Percentiles rank a stretch among this genome's conserved stretches.
Conservation (phyloP, 257 asterid species). For the Solanum lignicaule region DNA sequence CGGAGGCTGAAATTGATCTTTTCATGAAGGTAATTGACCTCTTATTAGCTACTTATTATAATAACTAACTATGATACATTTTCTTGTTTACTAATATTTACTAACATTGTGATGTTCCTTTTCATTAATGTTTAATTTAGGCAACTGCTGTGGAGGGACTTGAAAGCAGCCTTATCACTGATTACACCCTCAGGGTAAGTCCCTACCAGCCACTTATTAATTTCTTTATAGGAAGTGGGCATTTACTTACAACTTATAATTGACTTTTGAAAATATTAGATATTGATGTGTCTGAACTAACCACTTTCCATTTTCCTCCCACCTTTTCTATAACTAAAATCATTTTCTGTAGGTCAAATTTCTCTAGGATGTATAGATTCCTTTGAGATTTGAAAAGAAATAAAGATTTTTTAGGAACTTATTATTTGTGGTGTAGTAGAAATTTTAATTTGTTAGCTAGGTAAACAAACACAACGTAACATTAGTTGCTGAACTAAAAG, state of each 20-base stretch:
- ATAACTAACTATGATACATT: neutral
- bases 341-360: neutral
- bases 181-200: constrained; percentile 49
- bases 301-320: neutral
- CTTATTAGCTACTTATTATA: too few relatives aligned
- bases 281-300: neutral
- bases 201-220: neutral
- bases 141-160: constrained; percentile 53
- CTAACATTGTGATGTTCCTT: neutral
- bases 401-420: neutral
- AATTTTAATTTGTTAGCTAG: neutral
- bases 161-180: constrained; percentile 45
- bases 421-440: neutral
- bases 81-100: too few relatives aligned
- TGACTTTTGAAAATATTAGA: neutral
- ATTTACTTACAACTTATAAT: neutral
- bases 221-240: neutral
- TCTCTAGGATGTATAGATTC: neutral
- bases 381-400: neutral
- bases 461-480: neutral
- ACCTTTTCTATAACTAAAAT: neutral
- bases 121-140: constrained; percentile 8
- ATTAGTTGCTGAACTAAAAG: neutral
- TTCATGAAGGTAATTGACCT: constrained; percentile 40
- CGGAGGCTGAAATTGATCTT: constrained; percentile 50